phyloP scores from a whole-genome alignment of 2,329 filamentous ascomycete species.

The Alternaria incomplexa region DNA sequence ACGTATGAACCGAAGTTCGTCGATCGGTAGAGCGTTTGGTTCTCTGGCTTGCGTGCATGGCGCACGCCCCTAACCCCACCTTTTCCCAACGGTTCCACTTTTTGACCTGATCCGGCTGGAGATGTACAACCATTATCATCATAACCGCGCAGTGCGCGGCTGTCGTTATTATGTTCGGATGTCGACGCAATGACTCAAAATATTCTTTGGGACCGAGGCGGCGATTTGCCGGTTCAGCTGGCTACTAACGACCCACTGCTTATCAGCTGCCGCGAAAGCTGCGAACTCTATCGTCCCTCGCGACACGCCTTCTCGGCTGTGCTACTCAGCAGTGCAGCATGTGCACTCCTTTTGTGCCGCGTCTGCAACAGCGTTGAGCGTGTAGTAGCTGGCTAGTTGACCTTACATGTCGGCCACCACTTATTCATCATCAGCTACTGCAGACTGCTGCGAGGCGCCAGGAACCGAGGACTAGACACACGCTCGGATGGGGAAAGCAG shows the following conservation, averaged over 20 bases:
- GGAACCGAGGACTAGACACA: slow-evolving; percentile 28
- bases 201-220: slow-evolving; percentile 12
- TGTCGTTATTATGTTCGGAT: slow-evolving; percentile 9
- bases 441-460: slow-evolving; percentile 24
- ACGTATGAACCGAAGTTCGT: slow-evolving; percentile 37
- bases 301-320: slow-evolving; percentile 8
- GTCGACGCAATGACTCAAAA: slow-evolving; percentile 6
- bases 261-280: slow-evolving; percentile 25
- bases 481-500: slow-evolving; percentile 46
- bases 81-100: slow-evolving; percentile 28
- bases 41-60: slow-evolving; percentile 18
- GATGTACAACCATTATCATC: slow-evolving; percentile 7
- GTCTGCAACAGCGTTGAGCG: slow-evolving; percentile 5
- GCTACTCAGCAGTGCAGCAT: slow-evolving; percentile 10
- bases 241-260: slow-evolving; percentile 22
- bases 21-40: slow-evolving; percentile 23
- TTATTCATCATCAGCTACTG: slow-evolving; percentile 4
- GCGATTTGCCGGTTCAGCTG: slow-evolving; percentile 11
- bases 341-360: slow-evolving; percentile 3
- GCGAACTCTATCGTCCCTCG: slow-evolving; percentile 23
- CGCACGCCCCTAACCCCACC: slow-evolving; percentile 24
- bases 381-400: not conserved
- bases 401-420: not conserved
- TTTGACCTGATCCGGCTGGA: slow-evolving; percentile 11
- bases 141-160: slow-evolving; percentile 43